These are phyloP conservation scores for Starmerella ratchasimensis DNA, from an alignment of 805 yeast genomes.

Conservation along the genomic window DNA sequence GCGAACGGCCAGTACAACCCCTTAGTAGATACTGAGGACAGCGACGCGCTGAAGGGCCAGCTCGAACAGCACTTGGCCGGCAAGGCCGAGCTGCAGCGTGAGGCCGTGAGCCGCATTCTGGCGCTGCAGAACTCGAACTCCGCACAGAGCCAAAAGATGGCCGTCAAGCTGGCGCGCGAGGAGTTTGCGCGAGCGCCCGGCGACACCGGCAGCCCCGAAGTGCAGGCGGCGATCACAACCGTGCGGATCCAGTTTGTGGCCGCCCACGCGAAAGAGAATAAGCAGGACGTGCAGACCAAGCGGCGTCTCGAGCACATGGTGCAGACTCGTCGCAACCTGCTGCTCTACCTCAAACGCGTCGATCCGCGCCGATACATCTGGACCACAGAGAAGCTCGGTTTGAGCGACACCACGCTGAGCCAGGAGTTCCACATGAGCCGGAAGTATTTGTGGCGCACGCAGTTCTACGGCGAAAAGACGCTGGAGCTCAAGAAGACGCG, in stretches of 20 bases:
- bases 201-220: conserved; percentile 91
- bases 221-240: conserved; percentile 85
- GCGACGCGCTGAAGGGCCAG: conserved; percentile 13
- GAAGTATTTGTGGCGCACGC: conserved; percentile 24
- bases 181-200: conserved; percentile 78
- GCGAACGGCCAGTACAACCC: neutral
- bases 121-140: conserved; percentile 57
- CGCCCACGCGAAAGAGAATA: conserved; percentile 53
- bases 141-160: conserved; percentile 42
- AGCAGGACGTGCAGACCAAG: conserved; percentile 58
- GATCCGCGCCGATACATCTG: conserved; percentile 72
- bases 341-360: conserved; percentile 68
- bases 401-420: conserved; percentile 63
- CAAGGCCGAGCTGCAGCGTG: conserved; percentile 27
- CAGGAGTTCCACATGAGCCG: conserved; percentile 47
- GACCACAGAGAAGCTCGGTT: conserved; percentile 76
- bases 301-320: conserved; percentile 68
- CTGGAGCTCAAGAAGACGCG: conserved; percentile 24
- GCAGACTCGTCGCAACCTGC: conserved; percentile 73
- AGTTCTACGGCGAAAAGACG: conserved; percentile 29
- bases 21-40: neutral
- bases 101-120: conserved; percentile 56
- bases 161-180: conserved; percentile 49
- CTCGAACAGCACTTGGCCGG: conserved; percentile 18
- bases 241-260: conserved; percentile 65